These are phyloP conservation scores for Firmiana major DNA, from an alignment of 345 rosid species.

Conservation along the genomic window DNA sequence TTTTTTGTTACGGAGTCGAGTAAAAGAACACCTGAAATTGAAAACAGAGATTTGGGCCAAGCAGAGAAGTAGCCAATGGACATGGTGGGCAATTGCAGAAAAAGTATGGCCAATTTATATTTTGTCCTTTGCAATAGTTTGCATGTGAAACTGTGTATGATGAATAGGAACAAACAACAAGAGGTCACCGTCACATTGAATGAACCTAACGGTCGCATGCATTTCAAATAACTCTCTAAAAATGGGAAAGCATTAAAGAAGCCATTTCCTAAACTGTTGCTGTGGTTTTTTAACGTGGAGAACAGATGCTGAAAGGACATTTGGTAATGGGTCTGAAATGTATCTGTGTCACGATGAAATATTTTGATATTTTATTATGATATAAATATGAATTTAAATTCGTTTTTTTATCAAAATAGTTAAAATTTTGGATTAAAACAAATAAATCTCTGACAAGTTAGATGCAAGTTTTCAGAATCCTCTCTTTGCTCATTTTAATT, in stretches of 20 bases:
- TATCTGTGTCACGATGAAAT: no score
- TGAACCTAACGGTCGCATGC: background rate
- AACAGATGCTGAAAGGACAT: background rate
- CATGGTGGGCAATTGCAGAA: background rate
- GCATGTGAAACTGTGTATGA: background rate
- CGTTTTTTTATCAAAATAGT: no score
- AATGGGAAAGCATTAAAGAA: background rate
- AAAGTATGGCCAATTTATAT: no score
- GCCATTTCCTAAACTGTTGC: background rate
- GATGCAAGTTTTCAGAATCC: no score
- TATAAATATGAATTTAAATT: no score
- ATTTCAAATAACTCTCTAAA: background rate
- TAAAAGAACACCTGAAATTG: background rate
- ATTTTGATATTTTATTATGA: no score
- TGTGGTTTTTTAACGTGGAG: background rate
- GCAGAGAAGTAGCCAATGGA: background rate
- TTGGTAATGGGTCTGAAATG: no score
- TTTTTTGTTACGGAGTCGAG: background rate
- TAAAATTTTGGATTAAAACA: no score
- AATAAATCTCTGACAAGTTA: no score
- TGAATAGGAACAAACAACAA: background rate
- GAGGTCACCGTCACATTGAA: background rate
- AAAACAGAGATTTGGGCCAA: background rate
- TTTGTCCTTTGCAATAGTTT: background rate
- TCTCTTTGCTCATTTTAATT: background rate